Base-by-base conservation (phyloP, 176 grass and related monocot species). In the Hyparrhenia diplandra region DNA sequence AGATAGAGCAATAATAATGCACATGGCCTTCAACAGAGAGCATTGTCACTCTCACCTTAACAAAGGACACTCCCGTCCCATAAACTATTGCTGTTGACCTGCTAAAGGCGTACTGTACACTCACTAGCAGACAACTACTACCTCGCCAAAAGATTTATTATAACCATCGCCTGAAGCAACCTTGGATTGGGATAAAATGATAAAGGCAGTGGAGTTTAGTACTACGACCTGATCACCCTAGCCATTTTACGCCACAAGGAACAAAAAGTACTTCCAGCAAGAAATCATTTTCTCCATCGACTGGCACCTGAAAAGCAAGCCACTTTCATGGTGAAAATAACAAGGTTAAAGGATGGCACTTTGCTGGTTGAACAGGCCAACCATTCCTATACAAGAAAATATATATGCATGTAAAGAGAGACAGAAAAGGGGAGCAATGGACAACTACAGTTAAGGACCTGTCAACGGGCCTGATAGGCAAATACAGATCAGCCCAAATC, bases 251-350 rank as follows among this genome's bases (percentile, higher is more conserved):
- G 23, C 52, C 11, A 18, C 30, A 63, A 31, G 4, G 17, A 73
- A 67, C 31, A 66, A 41, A 61, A 84, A 32, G 75, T 20, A 67
- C n/a, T 25, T 46, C 32, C 12, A 25, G 31, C 61, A 41, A 20
- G 61, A 69, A 67, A 88, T 84, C 75, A 74, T 83, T 88, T 41
- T 23, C 29, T 17, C 49, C 81, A 68, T 74, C 63, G 9, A 68
- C 3, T 18, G 6, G 10, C 49, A 69, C 69, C 62, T 68, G 75
- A 13, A 69, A 45, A 46, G 13, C 5, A 21, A 64, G 57, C 54
- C 3, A 24, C 66, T 41, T 69, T 69, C 20, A 24, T 24, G 20
- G 11, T 41, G 9, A 13, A 13, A 10, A 41, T 4, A 41, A 41
- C 6, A 68, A 41, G 5, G 2, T 4, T 13, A 23, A 76, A 77